These are phyloP conservation scores for Hibiscus syriacus DNA, from an alignment of 345 rosid genomes.

Conservation along the genomic window DNA sequence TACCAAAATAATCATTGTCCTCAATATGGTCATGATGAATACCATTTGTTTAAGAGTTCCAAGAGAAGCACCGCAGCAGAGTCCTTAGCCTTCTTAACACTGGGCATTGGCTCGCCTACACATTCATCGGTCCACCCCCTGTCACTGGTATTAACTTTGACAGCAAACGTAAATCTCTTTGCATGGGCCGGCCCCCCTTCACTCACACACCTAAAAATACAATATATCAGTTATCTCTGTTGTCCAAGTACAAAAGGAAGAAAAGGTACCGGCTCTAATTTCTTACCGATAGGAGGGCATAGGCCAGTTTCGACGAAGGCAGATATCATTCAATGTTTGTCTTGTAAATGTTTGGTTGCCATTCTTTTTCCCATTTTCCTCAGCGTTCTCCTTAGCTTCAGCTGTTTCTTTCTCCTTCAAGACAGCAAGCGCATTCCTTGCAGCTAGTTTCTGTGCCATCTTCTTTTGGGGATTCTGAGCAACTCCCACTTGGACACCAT, in stretches of 20 bases:
- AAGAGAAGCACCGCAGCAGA: conserved; percentile 84
- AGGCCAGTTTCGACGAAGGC: conserved; percentile 95
- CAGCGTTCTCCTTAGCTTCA: conserved; percentile 41
- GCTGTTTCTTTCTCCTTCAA: conserved; percentile 78
- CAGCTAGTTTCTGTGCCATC: conserved; percentile 99
- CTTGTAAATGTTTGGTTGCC: conserved; percentile 88
- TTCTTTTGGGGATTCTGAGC: conserved; percentile 97
- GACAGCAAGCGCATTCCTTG: conserved; percentile 79
- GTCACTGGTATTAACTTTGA: conserved; percentile 71
- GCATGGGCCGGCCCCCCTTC: conserved; percentile 99
- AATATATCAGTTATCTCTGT: background rate
- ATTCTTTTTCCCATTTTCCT: conserved; percentile 46
- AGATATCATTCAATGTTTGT: conserved; percentile 87
- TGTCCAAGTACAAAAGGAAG: background rate
- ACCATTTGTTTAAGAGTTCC: conserved; percentile 55
- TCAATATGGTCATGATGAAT: conserved; percentile 26
- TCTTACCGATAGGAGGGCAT: conserved; percentile 85
- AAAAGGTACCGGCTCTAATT: background rate
- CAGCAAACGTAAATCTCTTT: conserved; percentile 81
- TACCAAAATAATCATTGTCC: background rate
- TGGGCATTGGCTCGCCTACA: conserved; percentile 94
- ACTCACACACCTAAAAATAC: conserved; percentile 53
- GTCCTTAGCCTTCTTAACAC: conserved; percentile 97
- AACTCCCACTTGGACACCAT: conserved; percentile 80
- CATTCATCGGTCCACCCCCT: conserved; percentile 94